Percentiles rank a stretch among this genome's conserved stretches.
These are phyloP conservation scores for Calocera viscosa DNA, from an alignment of 768 basidiomycete genomes.

Conservation along the genomic window DNA sequence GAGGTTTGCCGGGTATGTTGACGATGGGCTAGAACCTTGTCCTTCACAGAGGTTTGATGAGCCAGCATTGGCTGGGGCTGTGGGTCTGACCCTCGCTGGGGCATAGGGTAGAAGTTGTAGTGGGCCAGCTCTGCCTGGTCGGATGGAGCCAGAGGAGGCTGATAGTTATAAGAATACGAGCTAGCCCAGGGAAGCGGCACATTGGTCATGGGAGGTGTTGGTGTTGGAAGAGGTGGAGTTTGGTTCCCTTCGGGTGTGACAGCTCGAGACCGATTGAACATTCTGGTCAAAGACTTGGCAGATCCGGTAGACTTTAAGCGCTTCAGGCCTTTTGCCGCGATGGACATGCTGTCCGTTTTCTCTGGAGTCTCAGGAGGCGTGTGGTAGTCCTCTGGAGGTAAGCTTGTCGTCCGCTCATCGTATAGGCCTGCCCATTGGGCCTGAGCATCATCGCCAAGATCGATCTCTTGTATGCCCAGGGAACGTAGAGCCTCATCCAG, in stretches of 20 bases:
- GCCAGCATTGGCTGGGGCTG: conserved; percentile 3
- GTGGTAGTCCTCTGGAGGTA: neutral
- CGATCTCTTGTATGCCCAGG: neutral
- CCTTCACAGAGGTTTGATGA: neutral
- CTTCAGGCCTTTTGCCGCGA: neutral
- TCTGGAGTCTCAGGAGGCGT: neutral
- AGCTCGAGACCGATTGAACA: neutral
- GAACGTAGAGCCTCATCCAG: conserved; percentile 4
- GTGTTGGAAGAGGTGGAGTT: neutral
- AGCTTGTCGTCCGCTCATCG: neutral
- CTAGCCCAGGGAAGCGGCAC: neutral
- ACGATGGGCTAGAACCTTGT: neutral
- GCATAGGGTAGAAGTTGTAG: conserved; percentile 4
- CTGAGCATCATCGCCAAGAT: neutral
- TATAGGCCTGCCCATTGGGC: conserved; percentile 2
- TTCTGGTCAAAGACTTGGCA: neutral
- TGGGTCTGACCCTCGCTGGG: neutral
- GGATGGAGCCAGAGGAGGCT: neutral
- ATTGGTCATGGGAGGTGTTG: neutral
- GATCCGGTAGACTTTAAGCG: neutral
- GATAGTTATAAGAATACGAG: conserved; percentile 4
- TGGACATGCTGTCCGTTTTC: neutral
- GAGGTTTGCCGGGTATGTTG: neutral
- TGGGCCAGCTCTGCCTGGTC: conserved; percentile 1
- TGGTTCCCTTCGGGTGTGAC: neutral